These are phyloP conservation scores for Heterobasidion parviporum DNA, from an alignment of 1,284 basidiomycete species.

Conservation along the genomic window DNA sequence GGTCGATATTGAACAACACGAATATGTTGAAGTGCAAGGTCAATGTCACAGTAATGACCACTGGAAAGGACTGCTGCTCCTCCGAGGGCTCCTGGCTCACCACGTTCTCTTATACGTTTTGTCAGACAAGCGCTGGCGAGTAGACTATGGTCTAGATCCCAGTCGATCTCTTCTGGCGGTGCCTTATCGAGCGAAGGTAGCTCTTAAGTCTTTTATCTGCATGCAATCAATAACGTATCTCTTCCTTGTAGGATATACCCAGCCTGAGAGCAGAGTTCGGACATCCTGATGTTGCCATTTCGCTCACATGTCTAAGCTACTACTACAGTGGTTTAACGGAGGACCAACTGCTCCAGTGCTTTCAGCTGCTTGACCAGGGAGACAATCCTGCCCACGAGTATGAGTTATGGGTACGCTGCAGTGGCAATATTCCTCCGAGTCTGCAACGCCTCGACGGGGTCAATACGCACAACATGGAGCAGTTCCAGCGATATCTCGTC, in stretches of 20 bases:
- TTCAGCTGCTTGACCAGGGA: constrained; percentile 31
- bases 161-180: constrained; percentile 1
- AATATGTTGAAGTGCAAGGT: constrained; percentile 6
- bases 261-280: constrained; percentile 43
- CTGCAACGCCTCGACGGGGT: constrained; percentile 27
- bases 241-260: constrained; percentile 28
- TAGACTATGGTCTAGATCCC: constrained; percentile 1
- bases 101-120: constrained; percentile 31
- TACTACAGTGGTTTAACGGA: constrained; percentile 39
- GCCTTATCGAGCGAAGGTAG: constrained; percentile 5
- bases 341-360: constrained; percentile 30
- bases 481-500: constrained; percentile 21
- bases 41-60: constrained; percentile 6
- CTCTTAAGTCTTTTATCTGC: background rate
- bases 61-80: constrained; percentile 31
- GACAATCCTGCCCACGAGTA: constrained; percentile 39
- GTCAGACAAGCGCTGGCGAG: constrained; percentile 15
- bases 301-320: constrained; percentile 42
- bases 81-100: constrained; percentile 30
- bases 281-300: constrained; percentile 42
- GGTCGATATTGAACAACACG: background rate
- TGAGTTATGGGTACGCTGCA: constrained; percentile 27
- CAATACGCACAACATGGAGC: constrained; percentile 32
- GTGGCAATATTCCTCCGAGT: constrained; percentile 17
- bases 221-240: background rate